phyloP scores from a whole-genome alignment of 2,329 filamentous ascomycete species.

The Ceratocystis smalleyi region DNA sequence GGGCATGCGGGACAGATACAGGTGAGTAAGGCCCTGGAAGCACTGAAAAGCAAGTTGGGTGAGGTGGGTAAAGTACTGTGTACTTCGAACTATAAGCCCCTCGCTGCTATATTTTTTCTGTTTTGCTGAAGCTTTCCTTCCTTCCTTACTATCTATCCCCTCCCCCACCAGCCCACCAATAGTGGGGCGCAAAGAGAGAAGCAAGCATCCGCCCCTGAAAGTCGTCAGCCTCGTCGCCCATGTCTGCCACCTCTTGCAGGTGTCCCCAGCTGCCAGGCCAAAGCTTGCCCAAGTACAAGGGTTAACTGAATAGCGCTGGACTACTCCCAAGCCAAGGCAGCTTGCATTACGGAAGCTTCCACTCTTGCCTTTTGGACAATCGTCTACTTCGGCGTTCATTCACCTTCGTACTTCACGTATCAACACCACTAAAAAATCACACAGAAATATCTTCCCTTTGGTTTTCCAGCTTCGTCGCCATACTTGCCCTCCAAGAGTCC shows the following conservation, averaged over 20 bases:
- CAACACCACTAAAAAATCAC: not conserved
- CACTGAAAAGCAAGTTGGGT: too few species aligned
- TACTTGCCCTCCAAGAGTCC: too few species aligned
- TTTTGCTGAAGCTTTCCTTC: not conserved
- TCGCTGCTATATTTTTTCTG: not conserved
- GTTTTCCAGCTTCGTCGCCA: not conserved
- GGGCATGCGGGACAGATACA: too few species aligned
- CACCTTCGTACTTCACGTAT: not conserved
- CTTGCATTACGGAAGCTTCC: conserved; percentile 15
- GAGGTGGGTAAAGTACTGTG: not conserved
- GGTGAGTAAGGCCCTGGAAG: too few species aligned
- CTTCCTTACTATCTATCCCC: not conserved
- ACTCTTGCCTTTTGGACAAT: not conserved
- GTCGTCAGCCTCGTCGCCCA: not conserved
- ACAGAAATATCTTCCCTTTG: not conserved
- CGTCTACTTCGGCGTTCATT: not conserved
- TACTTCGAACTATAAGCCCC: not conserved
- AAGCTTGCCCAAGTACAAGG: not conserved
- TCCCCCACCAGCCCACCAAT: not conserved
- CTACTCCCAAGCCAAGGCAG: conserved; percentile 10
- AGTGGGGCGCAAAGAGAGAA: not conserved
- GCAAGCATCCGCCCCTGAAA: not conserved
- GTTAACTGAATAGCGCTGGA: not conserved
- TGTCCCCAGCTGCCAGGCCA: not conserved
- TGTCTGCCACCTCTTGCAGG: not conserved